Conservation (phyloP, 208 protist species). For the Acanthamoeba castellanii region DNA sequence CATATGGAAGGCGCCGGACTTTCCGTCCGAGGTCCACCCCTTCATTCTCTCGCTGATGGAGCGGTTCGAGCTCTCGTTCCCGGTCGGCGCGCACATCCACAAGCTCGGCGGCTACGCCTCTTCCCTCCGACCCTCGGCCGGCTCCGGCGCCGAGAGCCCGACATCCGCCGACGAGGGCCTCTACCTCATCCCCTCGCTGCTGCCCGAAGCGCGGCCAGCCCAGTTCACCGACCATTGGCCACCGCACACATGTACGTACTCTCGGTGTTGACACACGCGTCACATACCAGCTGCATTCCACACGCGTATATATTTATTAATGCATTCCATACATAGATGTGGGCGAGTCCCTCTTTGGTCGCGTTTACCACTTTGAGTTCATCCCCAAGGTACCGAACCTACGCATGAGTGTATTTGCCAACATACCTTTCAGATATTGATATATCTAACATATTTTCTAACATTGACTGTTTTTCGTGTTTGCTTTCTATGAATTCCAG, state of each 20-base stretch:
- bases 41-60: conserved; percentile 70
- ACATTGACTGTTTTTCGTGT: background rate
- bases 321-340: background rate
- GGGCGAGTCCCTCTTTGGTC: conserved; percentile 45
- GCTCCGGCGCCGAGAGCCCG: background rate
- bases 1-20: conserved; percentile 58
- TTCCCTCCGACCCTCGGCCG: background rate
- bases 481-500: background rate
- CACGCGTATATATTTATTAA: background rate
- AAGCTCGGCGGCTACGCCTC: conserved; percentile 61
- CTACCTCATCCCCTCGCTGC: conserved; percentile 53
- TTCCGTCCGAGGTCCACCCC: conserved; percentile 9
- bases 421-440: too few species aligned
- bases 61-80: conserved; percentile 65
- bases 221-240: conserved; percentile 8
- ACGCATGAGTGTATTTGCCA: too few species aligned
- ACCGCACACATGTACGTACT: background rate
- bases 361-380: conserved; percentile 41
- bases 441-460: background rate
- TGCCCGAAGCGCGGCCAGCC: conserved; percentile 33
- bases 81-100: conserved; percentile 5
- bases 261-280: background rate
- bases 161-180: background rate
- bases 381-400: conserved; percentile 11
- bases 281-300: background rate